Evolutionary conservation across 2,329 filamentous ascomycete genomes (phyloP).

Genomic region (Neocucurbitaria cava): DNA sequence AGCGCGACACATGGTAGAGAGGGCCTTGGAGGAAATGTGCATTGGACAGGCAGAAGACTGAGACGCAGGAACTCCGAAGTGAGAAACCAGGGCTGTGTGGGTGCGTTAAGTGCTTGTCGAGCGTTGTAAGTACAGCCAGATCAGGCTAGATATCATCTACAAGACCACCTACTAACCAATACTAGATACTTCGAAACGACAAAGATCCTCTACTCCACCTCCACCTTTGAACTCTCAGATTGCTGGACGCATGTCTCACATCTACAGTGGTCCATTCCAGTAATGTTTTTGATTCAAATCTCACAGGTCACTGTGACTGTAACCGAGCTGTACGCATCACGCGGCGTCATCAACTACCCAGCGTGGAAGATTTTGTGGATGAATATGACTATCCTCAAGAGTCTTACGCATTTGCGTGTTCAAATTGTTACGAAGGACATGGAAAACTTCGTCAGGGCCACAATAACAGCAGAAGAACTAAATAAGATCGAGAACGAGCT

Average conservation of each 20-base stretch:
- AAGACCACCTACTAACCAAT: background rate
- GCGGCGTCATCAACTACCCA: background rate
- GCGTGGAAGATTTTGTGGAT: constrained; percentile 9
- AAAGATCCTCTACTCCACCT: constrained; percentile 3
- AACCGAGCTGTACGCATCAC: background rate
- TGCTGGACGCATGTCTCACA: constrained; percentile 2
- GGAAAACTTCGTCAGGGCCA: background rate
- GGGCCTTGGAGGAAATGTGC: background rate
- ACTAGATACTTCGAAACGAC: constrained; percentile 10
- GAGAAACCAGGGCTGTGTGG: constrained; percentile 9
- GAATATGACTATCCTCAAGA: constrained; percentile 2
- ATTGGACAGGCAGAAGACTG: background rate
- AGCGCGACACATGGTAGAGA: background rate
- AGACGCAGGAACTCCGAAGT: background rate
- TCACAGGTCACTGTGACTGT: background rate
- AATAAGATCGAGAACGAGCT: constrained; percentile 5
- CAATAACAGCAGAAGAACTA: background rate
- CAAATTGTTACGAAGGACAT: background rate
- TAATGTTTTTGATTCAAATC: constrained; percentile 1
- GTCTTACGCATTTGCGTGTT: constrained; percentile 4
- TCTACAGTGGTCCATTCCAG: constrained; percentile 8
- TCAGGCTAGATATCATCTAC: background rate
- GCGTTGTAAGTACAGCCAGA: constrained; percentile 5
- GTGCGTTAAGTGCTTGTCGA: constrained; percentile 5
- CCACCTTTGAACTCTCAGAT: constrained; percentile 10